These are phyloP conservation scores for Trichophyton rubrum DNA, from an alignment of 2,329 filamentous ascomycete species.

Conservation along the genomic window DNA sequence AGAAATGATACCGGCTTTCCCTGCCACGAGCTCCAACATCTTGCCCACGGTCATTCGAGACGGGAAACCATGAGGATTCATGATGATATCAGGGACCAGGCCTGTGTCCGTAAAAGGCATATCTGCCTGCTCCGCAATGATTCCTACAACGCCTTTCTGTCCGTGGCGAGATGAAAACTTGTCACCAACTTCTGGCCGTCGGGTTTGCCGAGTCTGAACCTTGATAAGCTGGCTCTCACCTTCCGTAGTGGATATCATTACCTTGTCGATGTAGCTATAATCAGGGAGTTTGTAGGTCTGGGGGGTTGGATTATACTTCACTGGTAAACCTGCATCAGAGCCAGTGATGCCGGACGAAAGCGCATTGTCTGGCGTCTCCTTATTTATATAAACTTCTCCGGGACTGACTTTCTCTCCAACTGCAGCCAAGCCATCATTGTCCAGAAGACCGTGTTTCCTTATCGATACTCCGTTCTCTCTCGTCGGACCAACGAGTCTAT, in stretches of 20 bases:
- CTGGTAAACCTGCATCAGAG: constrained; percentile 45
- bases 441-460: constrained; percentile 59
- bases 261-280: constrained; percentile 85
- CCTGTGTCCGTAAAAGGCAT: constrained; percentile 90
- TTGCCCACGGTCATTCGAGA: constrained; percentile 99
- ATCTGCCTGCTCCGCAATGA: constrained; percentile 92
- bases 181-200: constrained; percentile 87
- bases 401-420: constrained; percentile 68
- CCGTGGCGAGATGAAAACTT: constrained; percentile 98
- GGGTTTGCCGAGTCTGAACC: constrained; percentile 89
- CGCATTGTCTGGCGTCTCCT: constrained; percentile 70
- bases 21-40: constrained; percentile 85
- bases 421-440: constrained; percentile 75
- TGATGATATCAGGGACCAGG: constrained; percentile 95
- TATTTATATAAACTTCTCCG: constrained; percentile 82
- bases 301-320: constrained; percentile 28
- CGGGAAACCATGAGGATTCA: constrained; percentile 99
- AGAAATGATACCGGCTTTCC: constrained; percentile 79
- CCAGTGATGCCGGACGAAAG: constrained; percentile 51
- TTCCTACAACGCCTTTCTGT: constrained; percentile 93
- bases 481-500: constrained; percentile 50
- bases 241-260: constrained; percentile 84
- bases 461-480: constrained; percentile 50
- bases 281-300: constrained; percentile 71
- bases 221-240: constrained; percentile 79